Evolutionary conservation across 192 early-diverging fungal genomes (phyloP), one percentile per base, ranked within the genome.

Genomic region (Coemansia furcata): DNA sequence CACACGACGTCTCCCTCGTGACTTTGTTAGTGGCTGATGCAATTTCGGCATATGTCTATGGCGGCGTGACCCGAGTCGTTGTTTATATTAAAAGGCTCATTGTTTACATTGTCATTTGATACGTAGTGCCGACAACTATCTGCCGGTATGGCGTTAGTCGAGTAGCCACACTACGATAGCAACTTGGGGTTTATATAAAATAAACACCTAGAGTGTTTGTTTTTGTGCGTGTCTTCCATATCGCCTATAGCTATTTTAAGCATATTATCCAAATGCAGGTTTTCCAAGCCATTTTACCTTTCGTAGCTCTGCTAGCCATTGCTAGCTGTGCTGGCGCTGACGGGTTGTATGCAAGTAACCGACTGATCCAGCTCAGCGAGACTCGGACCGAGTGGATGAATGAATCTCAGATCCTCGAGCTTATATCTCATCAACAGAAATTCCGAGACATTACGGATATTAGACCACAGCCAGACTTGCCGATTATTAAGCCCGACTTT

Each of bases 401-500:
- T 3, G 44, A 68, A 36, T 23, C 42, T 21, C 43, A 68, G 29
- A 68, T 68, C 2, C 15, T 12, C 33, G 17, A 35, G n/a, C 66
- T 73, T 4, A 57, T 67, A 8, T 5, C 46, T 2, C 21, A 26
- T 26, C 21, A 60, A 1, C 36, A 35, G 15, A 39, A 55, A 4
- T 73, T 73, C 64, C 60, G 65, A 23, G 72, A 73, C 54, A 60
- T 73, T 7, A 73, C 72, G 1, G 72, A 73, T 17, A 32, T 33
- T 15, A 2, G 15, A 33, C 32, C 33, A 57, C 49, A 50, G 3
- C 9, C 19, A 60, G 8, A 40, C 40, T 33, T 15, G 6, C 12
- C 11, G 3, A 35, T 30, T 8, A 9, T 2, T 1, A 3, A 33
- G 38, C n/a, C 37, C n/a, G 19, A 6, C 9, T 57, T 81, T 37